Conservation (phyloP, 495 filamentous ascomycete genomes). For the Pseudoneurospora amorphoporcata region DNA sequence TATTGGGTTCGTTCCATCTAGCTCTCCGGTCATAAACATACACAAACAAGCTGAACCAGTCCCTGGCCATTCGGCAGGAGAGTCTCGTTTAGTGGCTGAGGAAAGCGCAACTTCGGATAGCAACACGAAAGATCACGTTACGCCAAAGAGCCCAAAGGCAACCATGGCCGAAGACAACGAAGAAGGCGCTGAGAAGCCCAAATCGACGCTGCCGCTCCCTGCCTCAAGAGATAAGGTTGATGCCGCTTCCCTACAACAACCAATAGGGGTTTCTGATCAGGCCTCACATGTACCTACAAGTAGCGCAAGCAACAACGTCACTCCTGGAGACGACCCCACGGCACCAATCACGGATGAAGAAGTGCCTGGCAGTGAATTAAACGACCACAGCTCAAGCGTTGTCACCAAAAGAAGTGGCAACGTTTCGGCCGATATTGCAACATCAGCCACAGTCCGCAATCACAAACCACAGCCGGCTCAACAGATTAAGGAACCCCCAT, state of each 20-base stretch:
- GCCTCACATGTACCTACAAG: background rate
- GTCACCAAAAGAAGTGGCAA: background rate
- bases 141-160: background rate
- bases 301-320: background rate
- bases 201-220: background rate
- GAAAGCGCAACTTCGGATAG: background rate
- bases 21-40: slow-evolving; percentile 6
- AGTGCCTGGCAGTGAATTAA: background rate
- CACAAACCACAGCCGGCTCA: background rate
- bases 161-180: background rate
- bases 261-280: background rate
- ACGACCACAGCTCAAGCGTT: background rate
- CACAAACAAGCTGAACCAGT: background rate
- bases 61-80: background rate
- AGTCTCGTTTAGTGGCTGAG: background rate
- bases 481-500: background rate
- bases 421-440: background rate
- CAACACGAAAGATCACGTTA: background rate
- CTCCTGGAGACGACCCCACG: background rate
- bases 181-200: background rate
- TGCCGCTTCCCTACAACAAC: background rate
- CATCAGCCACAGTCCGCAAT: background rate
- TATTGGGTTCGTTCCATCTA: slow-evolving; percentile 27
- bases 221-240: background rate
- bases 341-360: background rate